Percentiles rank a stretch among this genome's conserved stretches.
These are phyloP conservation scores for Chrysanthemum makinoi DNA, from an alignment of 129 eudicot genomes.

Conservation along the genomic window DNA sequence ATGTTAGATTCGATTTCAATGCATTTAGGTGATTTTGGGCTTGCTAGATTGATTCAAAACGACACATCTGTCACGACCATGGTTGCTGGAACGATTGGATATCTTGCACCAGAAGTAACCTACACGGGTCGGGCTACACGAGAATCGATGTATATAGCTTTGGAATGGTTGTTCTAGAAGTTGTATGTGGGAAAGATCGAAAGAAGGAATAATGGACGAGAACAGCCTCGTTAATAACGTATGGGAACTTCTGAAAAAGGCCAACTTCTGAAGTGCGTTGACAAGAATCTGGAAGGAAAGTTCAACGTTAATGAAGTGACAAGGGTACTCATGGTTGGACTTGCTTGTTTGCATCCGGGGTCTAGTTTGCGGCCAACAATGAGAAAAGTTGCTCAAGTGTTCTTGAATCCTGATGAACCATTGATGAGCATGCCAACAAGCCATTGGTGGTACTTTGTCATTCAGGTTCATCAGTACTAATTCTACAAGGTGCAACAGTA, in stretches of 20 bases:
- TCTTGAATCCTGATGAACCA: conserved; percentile 56
- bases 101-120: conserved; percentile 72
- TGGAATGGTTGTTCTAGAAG: conserved; percentile 72
- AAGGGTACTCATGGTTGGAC: conserved; percentile 46
- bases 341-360: conserved; percentile 75
- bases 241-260: conserved; percentile 49
- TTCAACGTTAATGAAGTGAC: conserved; percentile 43
- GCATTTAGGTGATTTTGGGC: conserved; percentile 77
- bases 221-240: conserved; percentile 51
- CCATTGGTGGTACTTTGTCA: conserved; percentile 47
- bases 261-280: conserved; percentile 42
- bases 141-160: conserved; percentile 72
- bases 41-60: conserved; percentile 58
- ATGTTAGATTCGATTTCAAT: conserved; percentile 64
- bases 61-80: conserved; percentile 54
- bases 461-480: conserved; percentile 35
- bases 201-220: conserved; percentile 59
- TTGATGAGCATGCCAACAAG: conserved; percentile 54
- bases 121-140: conserved; percentile 70
- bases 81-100: conserved; percentile 75
- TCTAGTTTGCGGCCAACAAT: conserved; percentile 47
- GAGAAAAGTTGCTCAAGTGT: conserved; percentile 60
- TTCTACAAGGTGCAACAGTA: conserved; percentile 12
- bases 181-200: conserved; percentile 70
- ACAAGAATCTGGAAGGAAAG: conserved; percentile 34